Base-by-base conservation (phyloP, 495 filamentous ascomycete species). In the Parathielavia appendiculata region DNA sequence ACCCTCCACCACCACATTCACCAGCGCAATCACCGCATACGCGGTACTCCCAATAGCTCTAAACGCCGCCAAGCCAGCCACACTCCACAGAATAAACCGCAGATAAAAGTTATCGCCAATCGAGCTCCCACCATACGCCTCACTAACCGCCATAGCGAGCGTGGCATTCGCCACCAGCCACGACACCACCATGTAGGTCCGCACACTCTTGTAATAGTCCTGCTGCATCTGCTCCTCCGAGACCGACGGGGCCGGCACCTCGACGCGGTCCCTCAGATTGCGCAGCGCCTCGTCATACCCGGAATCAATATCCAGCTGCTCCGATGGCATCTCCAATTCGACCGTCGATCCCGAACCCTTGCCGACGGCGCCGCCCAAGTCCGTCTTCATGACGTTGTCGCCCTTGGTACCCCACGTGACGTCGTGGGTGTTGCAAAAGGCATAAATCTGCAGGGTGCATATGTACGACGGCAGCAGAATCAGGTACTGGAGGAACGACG, bases 371-470 rank as follows among this genome's bases (percentile, higher is more conserved):
- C 88, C 81, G 55, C 95, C 95, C 3, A 99, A 83, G 69, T 99
- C 95, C 43, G 86, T 95, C 68, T 87, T 84, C 64, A 92, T 84
- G 19, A 92, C 83, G 72, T 99, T 99, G 76, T 99, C 95, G 56
- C 95, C 95, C 71, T 99, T 99, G 23, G 95, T 99, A 46, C 93
- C 93, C 93, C 93, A 98, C 5, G 92, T 95, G 13, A 98, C 91
- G 75, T 98, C 93, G 80, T 98, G 93, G 40, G 93, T 95, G 79
- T 99, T 99, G 80, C 93, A 99, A 72, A 99, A 97, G 38, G 93
- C 93, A 77, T 99, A 99, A 40, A 97, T 91, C 72, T 97, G 95
- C 30, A 99, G 76, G 0, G 90, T 97, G 79, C 93, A 97, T 74
- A 99, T 95, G 76, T 97, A 99, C 47, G 77, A 83, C 0, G 93